Base-by-base conservation (phyloP, 2,329 filamentous ascomycete species). In the Talaromyces sp. region DNA sequence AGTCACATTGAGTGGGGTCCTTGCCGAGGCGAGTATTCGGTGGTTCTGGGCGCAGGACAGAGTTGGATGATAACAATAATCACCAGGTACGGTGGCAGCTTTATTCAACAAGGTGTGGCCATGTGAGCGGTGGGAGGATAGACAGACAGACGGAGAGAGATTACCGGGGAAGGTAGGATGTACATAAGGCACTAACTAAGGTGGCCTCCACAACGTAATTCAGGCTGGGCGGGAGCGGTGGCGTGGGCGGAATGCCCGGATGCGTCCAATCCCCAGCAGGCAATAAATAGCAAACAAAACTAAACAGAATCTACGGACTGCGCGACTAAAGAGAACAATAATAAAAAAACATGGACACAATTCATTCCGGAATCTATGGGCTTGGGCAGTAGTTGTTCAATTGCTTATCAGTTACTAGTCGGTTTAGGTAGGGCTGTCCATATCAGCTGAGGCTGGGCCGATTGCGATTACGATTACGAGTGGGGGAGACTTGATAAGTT, bases 241-340 rank as follows among this genome's bases (percentile, higher is more conserved):
- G 62, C 64, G 63, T 61, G 61, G 63, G 63, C 57, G 54, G 60
- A 59, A 63, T 62, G 60, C 22, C 60, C 61, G 60, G 60, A 60
- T 60, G 61, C 61, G 60, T 61, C 21, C 13, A 36, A 31, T 46
- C 41, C n/a, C 41, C 41, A 48, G 25, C 43, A 11, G 28, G 11
- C 25, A 48, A 48, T 35, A 19, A 33, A 19, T 31, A 25, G 22
- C 28, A 13, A 22, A 22, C 2, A 43, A 39, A 25, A 45, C 28
- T 31, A 19, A 31, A 22, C 15, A 28, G 8, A 46, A n/a, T 28
- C n/a, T 33, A 46, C 43, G 3, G 31, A 17, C 40, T 25, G 22
- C 15, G 22, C 43, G n/a, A 19, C 15, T 48, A 13, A 28, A 28
- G 0, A 43, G 11, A 43, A 43, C 21, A 19, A 40, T 40, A 19